Base-by-base conservation (phyloP, 2,329 filamentous ascomycete genomes). In the Amylocarpus encephaloides region DNA sequence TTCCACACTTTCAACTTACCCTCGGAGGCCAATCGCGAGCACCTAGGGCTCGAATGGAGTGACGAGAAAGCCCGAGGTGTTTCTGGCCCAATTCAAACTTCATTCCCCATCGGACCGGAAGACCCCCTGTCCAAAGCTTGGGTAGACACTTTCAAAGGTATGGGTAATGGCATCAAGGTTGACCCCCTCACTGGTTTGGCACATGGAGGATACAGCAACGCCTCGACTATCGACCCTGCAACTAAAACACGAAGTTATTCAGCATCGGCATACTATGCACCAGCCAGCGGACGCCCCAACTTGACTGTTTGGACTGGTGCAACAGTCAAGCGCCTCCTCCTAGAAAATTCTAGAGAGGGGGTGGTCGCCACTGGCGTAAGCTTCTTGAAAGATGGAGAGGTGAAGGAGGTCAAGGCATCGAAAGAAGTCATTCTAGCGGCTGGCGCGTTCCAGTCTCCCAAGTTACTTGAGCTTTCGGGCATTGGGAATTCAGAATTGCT, bases 281-380 rank as follows among this genome's bases (percentile, higher is more conserved):
- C 55, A 13, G 50, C 46, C 29, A 26, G 19, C 15, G 22, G 34
- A 1, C 46, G 61, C 16, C 39, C 48, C 6, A 95, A 95, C 71
- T 68, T 95, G 65, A 91, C 86, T 35, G 76, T 95, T 51, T 73
- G 94, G 49, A 93, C 88, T 63, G 83, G 93, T 63, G 84, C 88
- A 12, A 90, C 87, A 80, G 89, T 93, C 52, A 85, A 80, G 65
- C 86, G 83, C 66, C 71, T 95, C 64, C 83, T 90, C 59, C 26
- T 60, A 2, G 34, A 44, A 33, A 46, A 41, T 2, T 18, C 15
- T 12, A 33, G 6, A 6, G 40, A 42, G n/a, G 48, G 18, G 16
- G 18, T 35, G 32, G 33, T 40, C 7, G 54, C 52, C 5, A 51
- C 52, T 11, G 57, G 55, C 3, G 54, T 61, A 7, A 36, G 51